These are phyloP conservation scores for Zhuliangozyma blackwelliae DNA, from an alignment of 1,139 yeast species.

Conservation along the genomic window DNA sequence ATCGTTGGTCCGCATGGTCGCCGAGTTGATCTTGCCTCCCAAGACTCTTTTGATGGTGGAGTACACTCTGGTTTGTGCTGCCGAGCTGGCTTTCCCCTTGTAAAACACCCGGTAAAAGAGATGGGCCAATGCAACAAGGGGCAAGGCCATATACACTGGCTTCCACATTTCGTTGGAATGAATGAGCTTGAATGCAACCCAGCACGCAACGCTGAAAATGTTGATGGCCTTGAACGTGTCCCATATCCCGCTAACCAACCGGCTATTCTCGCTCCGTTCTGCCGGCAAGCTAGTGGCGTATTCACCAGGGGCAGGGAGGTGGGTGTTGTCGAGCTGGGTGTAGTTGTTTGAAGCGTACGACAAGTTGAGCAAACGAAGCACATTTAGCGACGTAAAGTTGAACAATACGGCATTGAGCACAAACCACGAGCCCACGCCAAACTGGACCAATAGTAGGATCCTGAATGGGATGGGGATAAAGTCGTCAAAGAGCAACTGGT, in stretches of 20 bases:
- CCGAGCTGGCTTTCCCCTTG: slow-evolving; percentile 3
- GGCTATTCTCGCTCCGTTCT: slow-evolving; percentile 26
- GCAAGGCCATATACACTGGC: slow-evolving; percentile 13
- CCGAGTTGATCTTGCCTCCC: slow-evolving; percentile 51
- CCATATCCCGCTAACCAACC: slow-evolving; percentile 34
- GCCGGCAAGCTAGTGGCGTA: slow-evolving; percentile 29
- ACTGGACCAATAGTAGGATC: slow-evolving; percentile 26
- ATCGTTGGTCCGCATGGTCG: slow-evolving; percentile 66
- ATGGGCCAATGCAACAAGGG: slow-evolving; percentile 16
- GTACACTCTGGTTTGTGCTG: slow-evolving; percentile 42
- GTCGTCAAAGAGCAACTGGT: slow-evolving; percentile 16
- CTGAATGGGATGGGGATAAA: slow-evolving; percentile 39
- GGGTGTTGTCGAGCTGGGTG: slow-evolving; percentile 20
- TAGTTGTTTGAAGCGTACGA: slow-evolving; percentile 40
- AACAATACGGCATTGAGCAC: slow-evolving; percentile 24
- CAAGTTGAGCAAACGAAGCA: slow-evolving; percentile 32
- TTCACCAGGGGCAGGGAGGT: slow-evolving; percentile 26
- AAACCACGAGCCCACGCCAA: slow-evolving; percentile 36
- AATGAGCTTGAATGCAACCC: slow-evolving; percentile 17
- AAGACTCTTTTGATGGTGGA: slow-evolving; percentile 51
- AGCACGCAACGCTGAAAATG: slow-evolving; percentile 19
- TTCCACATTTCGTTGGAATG: slow-evolving; percentile 9
- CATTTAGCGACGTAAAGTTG: slow-evolving; percentile 24
- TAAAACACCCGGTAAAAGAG: slow-evolving; percentile 17
- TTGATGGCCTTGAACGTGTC: slow-evolving; percentile 19